phyloP scores from a whole-genome alignment of 352 stramenopile genomes.

The Phytophthora tubulina region DNA sequence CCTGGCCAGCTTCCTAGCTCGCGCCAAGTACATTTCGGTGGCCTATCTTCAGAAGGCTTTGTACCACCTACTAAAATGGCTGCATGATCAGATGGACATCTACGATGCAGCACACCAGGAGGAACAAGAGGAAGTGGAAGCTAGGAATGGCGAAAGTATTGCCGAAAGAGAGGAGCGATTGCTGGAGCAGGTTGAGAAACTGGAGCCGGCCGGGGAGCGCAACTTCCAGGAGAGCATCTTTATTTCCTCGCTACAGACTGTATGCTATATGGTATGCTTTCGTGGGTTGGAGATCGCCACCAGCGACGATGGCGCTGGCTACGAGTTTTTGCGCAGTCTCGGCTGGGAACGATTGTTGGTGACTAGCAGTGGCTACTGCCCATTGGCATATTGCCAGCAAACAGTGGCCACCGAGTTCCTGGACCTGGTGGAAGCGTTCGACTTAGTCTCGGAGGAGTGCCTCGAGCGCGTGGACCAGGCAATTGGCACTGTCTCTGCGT shows the following conservation, averaged over 20 bases:
- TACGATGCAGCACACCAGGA: constrained; percentile 67
- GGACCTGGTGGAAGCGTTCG: constrained; percentile 82
- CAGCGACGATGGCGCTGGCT: constrained; percentile 60
- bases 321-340: constrained; percentile 85
- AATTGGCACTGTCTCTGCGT: constrained; percentile 60
- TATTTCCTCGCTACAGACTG: constrained; percentile 92
- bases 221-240: constrained; percentile 79
- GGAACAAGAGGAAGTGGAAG: constrained; percentile 15
- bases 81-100: constrained; percentile 94
- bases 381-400: constrained; percentile 79
- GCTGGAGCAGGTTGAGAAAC: constrained; percentile 41
- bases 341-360: constrained; percentile 83
- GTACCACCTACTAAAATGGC: constrained; percentile 94
- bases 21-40: constrained; percentile 94
- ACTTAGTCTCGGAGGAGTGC: constrained; percentile 80
- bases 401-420: constrained; percentile 87
- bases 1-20: constrained; percentile 96
- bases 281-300: constrained; percentile 90
- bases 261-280: constrained; percentile 99
- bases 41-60: constrained; percentile 94
- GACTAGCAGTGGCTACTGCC: constrained; percentile 66
- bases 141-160: constrained; percentile 25
- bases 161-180: constrained; percentile 37
- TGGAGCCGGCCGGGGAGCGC: constrained; percentile 29
- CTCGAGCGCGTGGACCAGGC: constrained; percentile 79